Conservation (phyloP, 345 rosid species). For the Linum lewisii region DNA sequence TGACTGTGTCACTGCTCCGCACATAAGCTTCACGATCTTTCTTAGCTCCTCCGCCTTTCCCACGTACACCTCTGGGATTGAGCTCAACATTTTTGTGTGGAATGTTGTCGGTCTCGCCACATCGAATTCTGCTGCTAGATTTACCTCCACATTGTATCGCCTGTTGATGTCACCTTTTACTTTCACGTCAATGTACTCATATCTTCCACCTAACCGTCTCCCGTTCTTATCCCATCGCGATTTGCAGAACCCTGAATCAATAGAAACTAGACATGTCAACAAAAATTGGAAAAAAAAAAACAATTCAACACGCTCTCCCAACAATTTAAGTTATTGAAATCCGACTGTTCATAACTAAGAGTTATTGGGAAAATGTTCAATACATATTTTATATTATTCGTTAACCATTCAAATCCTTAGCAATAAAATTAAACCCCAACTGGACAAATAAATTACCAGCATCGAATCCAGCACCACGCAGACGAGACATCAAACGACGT, state of each 20-base stretch:
- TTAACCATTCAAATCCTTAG: too few species aligned
- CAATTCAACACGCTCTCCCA: too few species aligned
- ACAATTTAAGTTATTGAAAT: too few species aligned
- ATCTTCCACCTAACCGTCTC: constrained; percentile 45
- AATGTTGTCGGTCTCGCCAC: constrained; percentile 54
- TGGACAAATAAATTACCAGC: constrained; percentile 56
- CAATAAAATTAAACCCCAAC: not conserved
- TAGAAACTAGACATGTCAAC: too few species aligned
- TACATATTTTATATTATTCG: too few species aligned
- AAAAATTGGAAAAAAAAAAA: not conserved
- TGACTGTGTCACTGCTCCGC: constrained; percentile 42
- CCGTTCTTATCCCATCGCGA: constrained; percentile 64
- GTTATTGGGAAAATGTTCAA: too few species aligned
- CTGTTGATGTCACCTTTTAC: not conserved
- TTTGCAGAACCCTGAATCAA: constrained; percentile 62
- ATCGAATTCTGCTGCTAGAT: constrained; percentile 42
- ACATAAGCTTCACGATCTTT: constrained; percentile 54
- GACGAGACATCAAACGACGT: constrained; percentile 41
- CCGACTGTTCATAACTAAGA: too few species aligned
- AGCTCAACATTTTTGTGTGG: constrained; percentile 31
- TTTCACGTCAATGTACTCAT: constrained; percentile 60
- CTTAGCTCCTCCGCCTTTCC: constrained; percentile 47
- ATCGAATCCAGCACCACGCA: constrained; percentile 58
- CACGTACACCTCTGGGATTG: constrained; percentile 41
- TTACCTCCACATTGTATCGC: constrained; percentile 55